Base-by-base conservation (phyloP, 2,329 filamentous ascomycete genomes). In the Raffaelea arxii region DNA sequence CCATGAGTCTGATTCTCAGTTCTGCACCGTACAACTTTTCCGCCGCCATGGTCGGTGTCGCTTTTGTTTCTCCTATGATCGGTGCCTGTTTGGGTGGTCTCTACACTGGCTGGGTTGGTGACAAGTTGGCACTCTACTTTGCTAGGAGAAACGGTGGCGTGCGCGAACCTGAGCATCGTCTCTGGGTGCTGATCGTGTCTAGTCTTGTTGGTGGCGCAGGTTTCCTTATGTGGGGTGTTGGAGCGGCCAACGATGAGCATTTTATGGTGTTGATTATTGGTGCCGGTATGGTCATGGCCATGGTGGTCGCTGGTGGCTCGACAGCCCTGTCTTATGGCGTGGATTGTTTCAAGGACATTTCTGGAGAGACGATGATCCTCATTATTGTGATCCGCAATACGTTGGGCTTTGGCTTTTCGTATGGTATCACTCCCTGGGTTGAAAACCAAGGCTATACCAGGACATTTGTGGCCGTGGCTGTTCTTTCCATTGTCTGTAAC, bases 281-380 rank as follows among this genome's bases (percentile, higher is more conserved):
- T 2, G 75, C 71, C 51, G 66, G 50, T 1, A 55, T 53, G 21
- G 47, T 58, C 2, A 61, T 60, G 1, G 54, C 62, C n/a, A 57
- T 61, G 44, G 59, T 63, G 4, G 54, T 57, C 3, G 76, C 75
- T 0, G 59, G 82, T 10, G 78, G 78, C 0, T 70, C 71, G 10
- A 82, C 82, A 47, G 68, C 65, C 4, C 72, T 66, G 22, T 77
- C 65, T 4, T 82, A 82, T 54, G 74, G 76, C 0, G 71, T 82
- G 14, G 79, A 82, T 56, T 73, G 69, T 44, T 82, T 82, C 59
- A 82, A 82, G 61, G 77, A 78, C 0, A 73, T 80, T 3, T 71
- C 77, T 0, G 78, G 78, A 5, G 39, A 41, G 16, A 51, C 50
- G 7, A 49, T 55, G 43, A 51, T 55, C 23, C 51, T 54, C 14